Conservation (phyloP, 129 eudicot genomes). For the Chrysanthemum makinoi region DNA sequence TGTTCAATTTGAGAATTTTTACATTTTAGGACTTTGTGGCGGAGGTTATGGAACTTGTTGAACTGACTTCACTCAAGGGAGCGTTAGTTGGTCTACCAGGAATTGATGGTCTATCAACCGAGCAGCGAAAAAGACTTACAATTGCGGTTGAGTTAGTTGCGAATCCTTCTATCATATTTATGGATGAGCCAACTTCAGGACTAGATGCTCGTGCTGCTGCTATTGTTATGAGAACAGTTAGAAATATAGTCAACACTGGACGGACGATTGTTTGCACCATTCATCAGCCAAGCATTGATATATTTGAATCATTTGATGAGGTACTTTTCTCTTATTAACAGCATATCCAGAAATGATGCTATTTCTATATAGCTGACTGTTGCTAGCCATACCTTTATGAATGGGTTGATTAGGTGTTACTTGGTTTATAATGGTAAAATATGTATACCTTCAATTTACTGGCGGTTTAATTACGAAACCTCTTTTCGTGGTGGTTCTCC, state of each 20-base stretch:
- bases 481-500: too few species aligned
- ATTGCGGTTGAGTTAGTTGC: constrained; percentile 97
- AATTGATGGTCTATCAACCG: constrained; percentile 85
- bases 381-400: background rate
- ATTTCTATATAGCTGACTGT: background rate
- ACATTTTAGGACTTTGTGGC: constrained; percentile 67
- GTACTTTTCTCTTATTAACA: constrained; percentile 31
- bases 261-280: constrained; percentile 96
- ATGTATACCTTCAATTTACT: too few species aligned
- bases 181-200: constrained; percentile 99
- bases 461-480: too few species aligned
- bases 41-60: constrained; percentile 93
- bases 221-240: constrained; percentile 96
- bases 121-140: constrained; percentile 88
- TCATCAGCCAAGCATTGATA: constrained; percentile 97
- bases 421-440: too few species aligned
- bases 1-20: background rate
- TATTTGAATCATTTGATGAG: constrained; percentile 98
- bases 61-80: constrained; percentile 59
- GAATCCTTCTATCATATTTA: constrained; percentile 92
- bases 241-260: constrained; percentile 92
- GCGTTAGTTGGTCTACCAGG: constrained; percentile 91
- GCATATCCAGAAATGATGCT: too few species aligned
- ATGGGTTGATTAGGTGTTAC: too few species aligned
- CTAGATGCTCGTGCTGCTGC: constrained; percentile 99